Evolutionary conservation across 768 basidiomycete species (phyloP).

Genomic region (Exsudoporus frostii): DNA sequence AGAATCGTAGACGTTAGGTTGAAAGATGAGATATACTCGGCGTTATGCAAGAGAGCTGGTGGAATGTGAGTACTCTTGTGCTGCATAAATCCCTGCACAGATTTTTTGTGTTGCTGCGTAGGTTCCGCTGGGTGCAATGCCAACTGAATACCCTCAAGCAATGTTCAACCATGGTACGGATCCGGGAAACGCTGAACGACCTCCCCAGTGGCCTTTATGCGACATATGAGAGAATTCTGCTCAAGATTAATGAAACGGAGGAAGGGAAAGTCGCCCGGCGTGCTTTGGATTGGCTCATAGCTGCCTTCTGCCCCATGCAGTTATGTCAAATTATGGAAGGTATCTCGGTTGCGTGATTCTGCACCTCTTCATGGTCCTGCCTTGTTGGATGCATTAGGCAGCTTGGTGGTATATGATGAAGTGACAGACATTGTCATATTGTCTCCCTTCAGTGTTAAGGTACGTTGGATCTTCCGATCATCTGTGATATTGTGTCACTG

Average conservation of each 20-base stretch:
- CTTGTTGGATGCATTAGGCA: not conserved
- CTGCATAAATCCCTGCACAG: not conserved
- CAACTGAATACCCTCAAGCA: not conserved
- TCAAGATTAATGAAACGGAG: not conserved
- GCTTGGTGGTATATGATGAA: constrained; percentile 3
- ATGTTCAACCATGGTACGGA: not conserved
- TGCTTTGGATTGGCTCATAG: constrained; percentile 3
- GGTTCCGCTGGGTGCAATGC: constrained; percentile 13
- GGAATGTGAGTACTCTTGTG: constrained; percentile 4
- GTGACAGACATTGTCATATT: not conserved
- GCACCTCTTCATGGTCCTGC: not conserved
- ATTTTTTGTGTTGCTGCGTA: not conserved
- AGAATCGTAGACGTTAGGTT: not conserved
- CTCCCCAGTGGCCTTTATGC: constrained; percentile 2
- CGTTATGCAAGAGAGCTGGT: not conserved
- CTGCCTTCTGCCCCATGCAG: not conserved
- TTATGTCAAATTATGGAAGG: not conserved
- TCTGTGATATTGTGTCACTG: not conserved
- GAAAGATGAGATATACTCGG: constrained; percentile 4
- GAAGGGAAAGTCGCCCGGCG: not conserved
- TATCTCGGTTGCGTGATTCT: not conserved
- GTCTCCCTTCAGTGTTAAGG: constrained; percentile 10
- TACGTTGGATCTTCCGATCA: not conserved
- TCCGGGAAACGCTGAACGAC: not conserved
- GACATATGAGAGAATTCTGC: constrained; percentile 1